Evolutionary conservation across 805 yeast species (phyloP), one percentile per base, ranked within the genome.

Genomic region (Cyberlindnera saturnus): DNA sequence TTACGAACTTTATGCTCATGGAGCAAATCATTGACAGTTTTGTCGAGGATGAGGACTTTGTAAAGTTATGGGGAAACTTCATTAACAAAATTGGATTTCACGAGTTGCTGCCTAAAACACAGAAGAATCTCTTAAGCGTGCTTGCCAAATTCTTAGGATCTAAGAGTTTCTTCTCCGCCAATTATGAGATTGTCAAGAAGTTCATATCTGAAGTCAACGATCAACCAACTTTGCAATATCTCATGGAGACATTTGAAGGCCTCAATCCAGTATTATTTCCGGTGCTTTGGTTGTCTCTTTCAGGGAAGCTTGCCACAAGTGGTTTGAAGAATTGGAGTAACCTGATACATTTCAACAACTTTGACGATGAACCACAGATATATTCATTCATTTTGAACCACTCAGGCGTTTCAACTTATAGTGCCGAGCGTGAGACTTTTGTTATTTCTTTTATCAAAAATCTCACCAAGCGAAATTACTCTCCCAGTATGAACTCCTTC

Each of bases 311-410:
- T 7, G 55, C 52, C 6, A 32, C 41, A 9, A 23, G 38, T 17
- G 53, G 52, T 1, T n/a, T 49, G 15, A 57, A 47, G 5, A 52
- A 47, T 30, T 57, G 62, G 62, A 44, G 52, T 30, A 45, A 51
- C 6, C 23, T 57, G 34, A 49, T 57, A 10, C 48, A 47, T 10
- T 46, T 49, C 26, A 49, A 51, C 41, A 41, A 52, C 16, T 53
- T 57, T 38, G 46, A 46, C 3, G 57, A 57, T 40, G 59, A 56
- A 23, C 48, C 54, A 3, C 42, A 42, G 15, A 43, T 55, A 2
- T 55, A 39, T 32, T 33, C 53, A 1, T 52, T 40, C 40, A 52
- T 56, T 16, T 38, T 57, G 11, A 49, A 42, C 17, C 49, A 50
- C 20, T 49, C 56, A 1, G 55, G 56, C 0, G 1, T 13, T 0